phyloP scores from a whole-genome alignment of 108 stramenopile genomes.

The Fragilaria radians region DNA sequence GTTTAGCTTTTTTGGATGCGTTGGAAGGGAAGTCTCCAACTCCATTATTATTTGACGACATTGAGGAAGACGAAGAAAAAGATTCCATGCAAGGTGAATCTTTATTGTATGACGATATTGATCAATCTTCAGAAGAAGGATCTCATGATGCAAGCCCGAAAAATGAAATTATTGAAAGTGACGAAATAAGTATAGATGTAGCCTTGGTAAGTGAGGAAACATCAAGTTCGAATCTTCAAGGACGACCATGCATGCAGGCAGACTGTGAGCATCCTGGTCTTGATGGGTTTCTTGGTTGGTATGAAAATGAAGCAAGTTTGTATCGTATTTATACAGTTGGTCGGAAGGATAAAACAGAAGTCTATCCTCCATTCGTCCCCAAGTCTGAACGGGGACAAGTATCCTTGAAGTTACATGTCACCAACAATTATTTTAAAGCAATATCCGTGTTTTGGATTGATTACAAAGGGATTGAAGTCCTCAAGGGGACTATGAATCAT shows the following conservation, averaged over 20 bases:
- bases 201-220: background rate
- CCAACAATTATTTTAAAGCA: constrained; percentile 24
- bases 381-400: constrained; percentile 60
- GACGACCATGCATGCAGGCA: constrained; percentile 3
- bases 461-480: constrained; percentile 47
- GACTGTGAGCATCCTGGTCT: constrained; percentile 43
- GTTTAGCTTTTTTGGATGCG: background rate
- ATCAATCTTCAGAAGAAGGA: background rate
- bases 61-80: background rate
- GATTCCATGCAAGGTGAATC: background rate
- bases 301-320: constrained; percentile 47
- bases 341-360: constrained; percentile 19
- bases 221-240: background rate
- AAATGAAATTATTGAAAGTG: too few relatives aligned
- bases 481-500: constrained; percentile 36
- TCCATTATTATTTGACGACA: background rate
- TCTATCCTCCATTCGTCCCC: constrained; percentile 57
- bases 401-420: constrained; percentile 39
- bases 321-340: constrained; percentile 57
- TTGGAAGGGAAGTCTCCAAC: too few relatives aligned
- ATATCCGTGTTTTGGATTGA: constrained; percentile 71
- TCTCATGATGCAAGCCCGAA: background rate
- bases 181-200: too few relatives aligned
- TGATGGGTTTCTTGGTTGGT: constrained; percentile 47
- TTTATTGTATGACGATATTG: background rate